Evolutionary conservation across 257 asterid genomes (phyloP), one percentile per base, ranked within the genome.

Genomic region (Solanum commersonii): DNA sequence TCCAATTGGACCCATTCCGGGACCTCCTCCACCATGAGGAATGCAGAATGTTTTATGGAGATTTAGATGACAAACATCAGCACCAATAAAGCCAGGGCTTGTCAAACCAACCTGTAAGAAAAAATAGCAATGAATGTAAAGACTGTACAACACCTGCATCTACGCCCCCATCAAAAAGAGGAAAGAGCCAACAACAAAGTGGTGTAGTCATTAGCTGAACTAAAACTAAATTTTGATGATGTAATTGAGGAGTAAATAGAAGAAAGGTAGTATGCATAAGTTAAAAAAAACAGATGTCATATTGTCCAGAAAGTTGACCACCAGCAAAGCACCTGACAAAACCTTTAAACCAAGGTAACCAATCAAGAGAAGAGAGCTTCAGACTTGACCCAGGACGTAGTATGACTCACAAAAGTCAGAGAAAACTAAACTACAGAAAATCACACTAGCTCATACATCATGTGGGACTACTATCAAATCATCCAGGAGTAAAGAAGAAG

Each of bases 1-100:
- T 44, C 99, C 99, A 77, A 96, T 96, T 44, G 99, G 99, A 33
- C 99, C 99, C 99, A 96, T 95, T 33, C 99, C 99, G 15, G 99
- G 99, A 37, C 99, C 99, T 84, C 99, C 99, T 70, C 99, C 99
- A 76, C 99, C 98, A 59, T 96, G 99, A 52, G 99, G 99, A 88
- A 96, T 96, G 89, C 99, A 96, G 93, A 96, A 96, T 38, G 99
- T 96, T 91, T 96, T 96, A 67, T 96, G 99, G 90, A 96, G 99
- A 92, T 96, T 96, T 87, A 96, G 98, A 93, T 96, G 99, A 94
- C 98, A 95, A 87, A 96, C 99, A 91, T 96, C 99, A 12, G 98
- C 99, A 56, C 99, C 99, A 37, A 96, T 96, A 89, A 93, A 96
- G 71, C 98, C 99, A 4, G 99, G 99, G 91, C 98, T 96, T 11